Conservation (phyloP, 257 asterid species). For the Forsythia suspensa region DNA sequence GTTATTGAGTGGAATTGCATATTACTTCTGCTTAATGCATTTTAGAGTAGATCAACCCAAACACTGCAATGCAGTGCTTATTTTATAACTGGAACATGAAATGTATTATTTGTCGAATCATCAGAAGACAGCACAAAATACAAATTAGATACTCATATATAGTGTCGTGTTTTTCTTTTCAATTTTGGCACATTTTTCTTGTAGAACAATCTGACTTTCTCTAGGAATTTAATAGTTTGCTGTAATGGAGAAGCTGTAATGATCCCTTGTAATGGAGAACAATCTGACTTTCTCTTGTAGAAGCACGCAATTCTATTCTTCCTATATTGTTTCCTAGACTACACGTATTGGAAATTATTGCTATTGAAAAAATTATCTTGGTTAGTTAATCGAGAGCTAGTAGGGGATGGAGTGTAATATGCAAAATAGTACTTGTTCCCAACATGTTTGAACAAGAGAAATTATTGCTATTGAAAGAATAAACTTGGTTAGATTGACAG, state of each 20-base stretch:
- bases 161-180: no score
- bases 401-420: background rate
- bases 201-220: background rate
- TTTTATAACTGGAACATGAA: background rate
- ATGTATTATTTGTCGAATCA: background rate
- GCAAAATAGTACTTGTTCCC: background rate
- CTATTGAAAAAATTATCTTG: no score
- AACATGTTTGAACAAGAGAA: background rate
- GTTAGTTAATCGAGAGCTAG: background rate
- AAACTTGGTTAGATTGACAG: background rate
- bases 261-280: no score
- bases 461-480: background rate
- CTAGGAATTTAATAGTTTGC: background rate
- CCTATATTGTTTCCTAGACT: background rate
- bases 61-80: background rate
- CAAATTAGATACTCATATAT: background rate
- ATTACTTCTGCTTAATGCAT: background rate
- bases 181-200: no score
- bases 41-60: background rate
- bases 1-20: no score
- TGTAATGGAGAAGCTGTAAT: no score
- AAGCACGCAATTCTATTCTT: background rate
- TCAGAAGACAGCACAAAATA: background rate
- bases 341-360: background rate
- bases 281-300: background rate